phyloP scores from a whole-genome alignment of 2,329 filamentous ascomycete species.

The Scedosporium dehoogii region DNA sequence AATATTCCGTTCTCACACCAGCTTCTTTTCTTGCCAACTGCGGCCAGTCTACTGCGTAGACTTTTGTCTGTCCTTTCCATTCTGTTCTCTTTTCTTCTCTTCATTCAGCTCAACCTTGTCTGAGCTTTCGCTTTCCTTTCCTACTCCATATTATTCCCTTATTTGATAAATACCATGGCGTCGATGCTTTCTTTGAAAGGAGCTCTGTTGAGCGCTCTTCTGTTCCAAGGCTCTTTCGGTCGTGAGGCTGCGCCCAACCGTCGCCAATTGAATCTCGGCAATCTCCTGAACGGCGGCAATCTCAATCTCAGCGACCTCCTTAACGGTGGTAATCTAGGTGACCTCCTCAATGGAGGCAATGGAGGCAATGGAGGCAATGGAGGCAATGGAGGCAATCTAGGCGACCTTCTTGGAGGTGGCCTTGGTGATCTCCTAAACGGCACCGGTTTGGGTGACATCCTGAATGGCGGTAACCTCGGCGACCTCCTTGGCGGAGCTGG shows the following conservation, averaged over 20 bases:
- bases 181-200: not conserved
- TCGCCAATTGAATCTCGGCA: not conserved
- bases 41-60: not conserved
- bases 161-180: not conserved
- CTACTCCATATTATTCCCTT: not conserved
- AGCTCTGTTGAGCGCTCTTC: not conserved
- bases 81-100: not conserved
- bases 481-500: not conserved
- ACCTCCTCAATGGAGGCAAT: not conserved
- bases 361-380: too few species aligned
- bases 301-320: not conserved
- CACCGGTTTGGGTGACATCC: not conserved
- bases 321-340: not conserved
- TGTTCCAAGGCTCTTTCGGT: not conserved
- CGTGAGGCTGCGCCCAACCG: not conserved
- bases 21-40: not conserved
- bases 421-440: not conserved
- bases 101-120: not conserved
- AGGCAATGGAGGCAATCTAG: not conserved
- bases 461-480: not conserved
- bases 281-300: not conserved
- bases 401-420: not conserved
- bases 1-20: not conserved
- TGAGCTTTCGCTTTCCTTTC: not conserved
- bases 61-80: not conserved